phyloP scores from a whole-genome alignment of 179 eudicot species.

The Vitellaria paradoxa region DNA sequence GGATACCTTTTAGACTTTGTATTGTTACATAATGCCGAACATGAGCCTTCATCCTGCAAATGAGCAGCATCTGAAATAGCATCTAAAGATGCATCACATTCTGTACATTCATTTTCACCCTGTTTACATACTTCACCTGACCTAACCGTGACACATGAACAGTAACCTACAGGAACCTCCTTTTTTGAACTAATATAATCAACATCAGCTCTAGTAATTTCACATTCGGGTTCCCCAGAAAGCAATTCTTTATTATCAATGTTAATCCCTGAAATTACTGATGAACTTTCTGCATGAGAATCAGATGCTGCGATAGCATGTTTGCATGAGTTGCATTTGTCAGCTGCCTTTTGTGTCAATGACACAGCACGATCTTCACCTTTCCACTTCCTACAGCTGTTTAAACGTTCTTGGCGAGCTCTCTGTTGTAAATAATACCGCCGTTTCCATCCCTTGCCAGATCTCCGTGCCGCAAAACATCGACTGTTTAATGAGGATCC shows the following conservation, averaged over 20 bases:
- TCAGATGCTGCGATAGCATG: conserved; percentile 29
- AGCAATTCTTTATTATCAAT: conserved; percentile 29
- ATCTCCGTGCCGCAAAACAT: conserved; percentile 46
- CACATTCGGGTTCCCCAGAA: conserved; percentile 28
- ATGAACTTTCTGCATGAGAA: conserved; percentile 33
- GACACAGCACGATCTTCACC: conserved; percentile 35
- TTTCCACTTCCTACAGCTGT: conserved; percentile 69
- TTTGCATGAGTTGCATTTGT: conserved; percentile 44
- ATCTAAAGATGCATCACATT: conserved; percentile 28
- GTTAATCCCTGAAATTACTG: conserved; percentile 30
- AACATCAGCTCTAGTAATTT: conserved; percentile 26
- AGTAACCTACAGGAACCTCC: conserved; percentile 25
- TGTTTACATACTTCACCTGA: conserved; percentile 26
- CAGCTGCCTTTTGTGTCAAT: conserved; percentile 30
- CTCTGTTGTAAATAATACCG: conserved; percentile 72
- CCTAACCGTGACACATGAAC: conserved; percentile 27
- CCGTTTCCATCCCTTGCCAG: conserved; percentile 76
- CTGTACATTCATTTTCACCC: conserved; percentile 22
- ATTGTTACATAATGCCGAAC: conserved; percentile 33
- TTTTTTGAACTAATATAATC: conserved; percentile 30
- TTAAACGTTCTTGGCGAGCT: conserved; percentile 80
- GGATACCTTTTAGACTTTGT: conserved; percentile 74
- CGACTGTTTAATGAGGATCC: conserved; percentile 58
- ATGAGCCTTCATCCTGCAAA: conserved; percentile 35
- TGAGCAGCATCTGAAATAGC: conserved; percentile 31